Conservation (phyloP, 139 green algal species). For the Picochlorum sp. region DNA sequence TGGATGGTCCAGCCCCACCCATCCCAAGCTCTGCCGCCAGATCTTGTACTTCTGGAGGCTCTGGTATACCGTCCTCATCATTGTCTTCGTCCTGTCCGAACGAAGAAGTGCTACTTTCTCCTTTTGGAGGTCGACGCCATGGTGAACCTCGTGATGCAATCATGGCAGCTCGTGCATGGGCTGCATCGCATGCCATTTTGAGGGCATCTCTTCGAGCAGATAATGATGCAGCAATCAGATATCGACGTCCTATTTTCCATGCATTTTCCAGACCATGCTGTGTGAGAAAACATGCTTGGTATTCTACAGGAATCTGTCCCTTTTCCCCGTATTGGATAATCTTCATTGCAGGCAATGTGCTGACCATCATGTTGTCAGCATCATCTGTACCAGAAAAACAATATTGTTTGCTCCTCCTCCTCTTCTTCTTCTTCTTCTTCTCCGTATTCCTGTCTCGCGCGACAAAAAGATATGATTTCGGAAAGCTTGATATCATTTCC, state of each 20-base stretch:
- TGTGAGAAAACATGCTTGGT: neutral
- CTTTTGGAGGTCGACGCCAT: neutral
- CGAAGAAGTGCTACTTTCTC: neutral
- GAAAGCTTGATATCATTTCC: neutral
- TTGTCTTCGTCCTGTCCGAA: conserved; percentile 9
- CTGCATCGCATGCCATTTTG: no score
- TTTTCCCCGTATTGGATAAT: neutral
- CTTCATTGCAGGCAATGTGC: neutral
- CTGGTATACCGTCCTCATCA: conserved; percentile 12
- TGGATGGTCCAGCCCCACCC: neutral
- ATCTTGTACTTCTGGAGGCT: conserved; percentile 18
- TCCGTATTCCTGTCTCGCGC: neutral
- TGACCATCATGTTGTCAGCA: neutral
- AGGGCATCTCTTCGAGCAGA: no score
- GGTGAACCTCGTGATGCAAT: neutral
- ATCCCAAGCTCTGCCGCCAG: conserved; percentile 11
- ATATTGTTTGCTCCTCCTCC: neutral
- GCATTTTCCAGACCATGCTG: neutral
- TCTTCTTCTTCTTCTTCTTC: neutral
- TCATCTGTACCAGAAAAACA: neutral
- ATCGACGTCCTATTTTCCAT: neutral
- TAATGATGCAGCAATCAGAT: neutral
- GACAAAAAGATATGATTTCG: neutral
- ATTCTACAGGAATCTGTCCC: conserved; percentile 1
- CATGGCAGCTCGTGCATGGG: no score